Evolutionary conservation across 805 yeast genomes (phyloP), one percentile per base, ranked within the genome.

Genomic region (Lipomyces sp.): DNA sequence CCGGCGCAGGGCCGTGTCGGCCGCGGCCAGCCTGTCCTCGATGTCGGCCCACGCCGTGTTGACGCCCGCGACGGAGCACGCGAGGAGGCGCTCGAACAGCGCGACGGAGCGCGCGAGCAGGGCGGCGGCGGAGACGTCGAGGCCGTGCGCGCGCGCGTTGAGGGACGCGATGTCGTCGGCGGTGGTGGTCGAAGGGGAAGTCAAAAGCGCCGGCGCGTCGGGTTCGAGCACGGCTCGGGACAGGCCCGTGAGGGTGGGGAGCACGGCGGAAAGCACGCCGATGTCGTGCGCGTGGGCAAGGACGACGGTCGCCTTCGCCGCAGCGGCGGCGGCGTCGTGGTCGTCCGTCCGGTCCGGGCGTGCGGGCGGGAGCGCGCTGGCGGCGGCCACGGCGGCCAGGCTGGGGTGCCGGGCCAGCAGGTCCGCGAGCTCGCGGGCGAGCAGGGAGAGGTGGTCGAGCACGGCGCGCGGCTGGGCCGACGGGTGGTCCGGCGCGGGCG

Each of bases 11-110:
- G n/a, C 13, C 5, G 33, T 19, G 22, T 52, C 57, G 11, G 41
- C 36, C n/a, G 52, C 39, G 16, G 24, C 39, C 14, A 55, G 32
- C 18, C 58, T 42, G 16, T 39, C 46, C 19, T 55, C 51, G 36
- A 37, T 19, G 22, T 47, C 53, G 7, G 49, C 45, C 57, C 56
- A 52, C n/a, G 59, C 49, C 16, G 22, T 10, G 24, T 51, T 53
- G 19, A 33, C 39, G 29, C 48, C 53, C 31, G 48, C 38, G 5
- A 55, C 33, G 24, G 59, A 55, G 18, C 31, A 23, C 4, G 40
- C 23, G 23, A 48, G 36, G n/a, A 53, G 18, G 3, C 53, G 50
- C 2, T 55, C 57, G 45, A 45, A 28, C 3, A 53, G 45, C 13
- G 51, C 43, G 33, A 40, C 33, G 1, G 58, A 28, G 11, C 55